A percentile compares a stretch with the other conserved stretches of the same genome.
phyloP scores from a whole-genome alignment of 352 stramenopile species.

The Saprolegnia parasitica region DNA sequence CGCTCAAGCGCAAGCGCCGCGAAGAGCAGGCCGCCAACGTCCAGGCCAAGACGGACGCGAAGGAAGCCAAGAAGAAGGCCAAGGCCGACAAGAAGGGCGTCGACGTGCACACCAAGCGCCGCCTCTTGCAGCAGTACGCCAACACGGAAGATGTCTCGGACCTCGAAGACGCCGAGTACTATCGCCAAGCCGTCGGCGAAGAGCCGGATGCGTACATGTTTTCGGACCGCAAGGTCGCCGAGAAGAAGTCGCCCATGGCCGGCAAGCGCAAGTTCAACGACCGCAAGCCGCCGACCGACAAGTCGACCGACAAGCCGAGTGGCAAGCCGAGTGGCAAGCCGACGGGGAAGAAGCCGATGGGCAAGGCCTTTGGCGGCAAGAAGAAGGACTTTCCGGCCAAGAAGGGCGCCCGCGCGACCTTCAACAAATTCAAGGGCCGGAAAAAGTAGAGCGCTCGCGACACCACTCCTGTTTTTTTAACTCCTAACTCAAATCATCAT shows the following conservation, averaged over 20 bases:
- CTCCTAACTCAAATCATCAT: background rate
- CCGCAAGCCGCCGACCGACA: background rate
- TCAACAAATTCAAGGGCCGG: slow-evolving; percentile 29
- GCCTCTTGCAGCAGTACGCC: slow-evolving; percentile 29
- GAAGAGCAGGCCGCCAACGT: slow-evolving; percentile 89
- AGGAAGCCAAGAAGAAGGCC: slow-evolving; percentile 72
- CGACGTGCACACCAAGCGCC: slow-evolving; percentile 33
- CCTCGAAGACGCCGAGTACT: slow-evolving; percentile 73
- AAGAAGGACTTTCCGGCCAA: slow-evolving; percentile 8
- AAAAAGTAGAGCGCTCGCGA: slow-evolving; percentile 15
- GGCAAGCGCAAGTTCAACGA: slow-evolving; percentile 2
- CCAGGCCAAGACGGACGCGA: slow-evolving; percentile 76
- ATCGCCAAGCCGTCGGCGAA: slow-evolving; percentile 76
- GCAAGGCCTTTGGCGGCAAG: background rate
- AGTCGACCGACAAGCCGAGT: background rate
- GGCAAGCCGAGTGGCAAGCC: background rate
- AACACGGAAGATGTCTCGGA: slow-evolving; percentile 53
- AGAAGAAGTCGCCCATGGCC: slow-evolving; percentile 25
- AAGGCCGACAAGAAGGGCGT: slow-evolving; percentile 34
- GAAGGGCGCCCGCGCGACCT: slow-evolving; percentile 18
- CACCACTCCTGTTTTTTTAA: background rate
- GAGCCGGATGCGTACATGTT: slow-evolving; percentile 81
- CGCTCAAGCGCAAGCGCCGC: slow-evolving; percentile 78
- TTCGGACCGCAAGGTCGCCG: slow-evolving; percentile 44
- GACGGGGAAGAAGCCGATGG: background rate